phyloP scores from a whole-genome alignment of 306 rosid species.

The Quercus wislizeni region DNA sequence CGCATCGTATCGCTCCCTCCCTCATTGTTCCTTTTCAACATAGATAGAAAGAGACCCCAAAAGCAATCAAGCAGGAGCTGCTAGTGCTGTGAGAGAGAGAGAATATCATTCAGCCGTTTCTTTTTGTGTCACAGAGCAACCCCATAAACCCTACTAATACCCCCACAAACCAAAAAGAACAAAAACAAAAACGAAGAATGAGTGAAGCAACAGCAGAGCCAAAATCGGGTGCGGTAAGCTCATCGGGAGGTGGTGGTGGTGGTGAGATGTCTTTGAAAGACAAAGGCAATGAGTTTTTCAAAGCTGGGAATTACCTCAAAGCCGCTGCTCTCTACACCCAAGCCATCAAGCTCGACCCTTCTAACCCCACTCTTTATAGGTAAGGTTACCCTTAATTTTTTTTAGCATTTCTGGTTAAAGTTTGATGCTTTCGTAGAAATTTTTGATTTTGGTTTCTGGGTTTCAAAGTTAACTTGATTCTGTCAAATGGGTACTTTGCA shows the following conservation, averaged over 20 bases:
- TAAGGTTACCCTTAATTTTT: background rate
- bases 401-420: background rate
- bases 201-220: slow-evolving; percentile 43
- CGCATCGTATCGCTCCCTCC: background rate
- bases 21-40: background rate
- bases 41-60: background rate
- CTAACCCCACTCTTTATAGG: slow-evolving; percentile 90
- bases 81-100: background rate
- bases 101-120: background rate
- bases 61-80: background rate
- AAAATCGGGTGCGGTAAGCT: slow-evolving; percentile 34
- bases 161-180: background rate
- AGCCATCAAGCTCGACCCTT: slow-evolving; percentile 91
- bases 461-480: background rate
- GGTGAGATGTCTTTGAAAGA: slow-evolving; percentile 63
- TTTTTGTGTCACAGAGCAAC: background rate
- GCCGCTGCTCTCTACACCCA: slow-evolving; percentile 97
- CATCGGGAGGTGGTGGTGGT: slow-evolving; percentile 25
- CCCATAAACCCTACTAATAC: background rate
- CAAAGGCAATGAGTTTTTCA: slow-evolving; percentile 87
- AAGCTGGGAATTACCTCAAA: slow-evolving; percentile 85
- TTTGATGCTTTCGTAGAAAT: background rate
- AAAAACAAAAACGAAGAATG: slow-evolving; percentile 36
- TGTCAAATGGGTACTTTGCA: background rate
- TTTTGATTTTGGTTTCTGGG: background rate